Percentiles rank a stretch among this genome's conserved stretches.
Conservation (phyloP, 2,329 filamentous ascomycete genomes). For the Ceratocystis lukuohia region DNA sequence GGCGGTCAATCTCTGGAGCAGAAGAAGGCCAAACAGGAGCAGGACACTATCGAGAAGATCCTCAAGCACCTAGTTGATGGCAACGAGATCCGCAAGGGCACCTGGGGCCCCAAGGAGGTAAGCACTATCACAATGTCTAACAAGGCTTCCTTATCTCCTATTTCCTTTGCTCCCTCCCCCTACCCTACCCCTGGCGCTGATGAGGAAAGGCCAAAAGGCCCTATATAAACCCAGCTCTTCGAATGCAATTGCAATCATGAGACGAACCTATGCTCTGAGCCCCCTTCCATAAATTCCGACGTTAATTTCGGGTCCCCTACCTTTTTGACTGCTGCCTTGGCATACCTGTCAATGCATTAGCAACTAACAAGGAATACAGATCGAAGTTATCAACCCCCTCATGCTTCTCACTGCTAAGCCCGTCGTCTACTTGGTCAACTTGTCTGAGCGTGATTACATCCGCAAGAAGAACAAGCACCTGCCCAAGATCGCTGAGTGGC, state of each 20-base stretch:
- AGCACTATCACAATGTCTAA: slow-evolving; percentile 27
- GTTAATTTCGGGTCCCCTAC: not conserved
- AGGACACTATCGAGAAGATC: slow-evolving; percentile 84
- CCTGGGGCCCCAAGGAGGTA: slow-evolving; percentile 93
- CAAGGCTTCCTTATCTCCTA: not conserved
- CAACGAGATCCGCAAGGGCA: slow-evolving; percentile 85
- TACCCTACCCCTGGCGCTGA: slow-evolving; percentile 21
- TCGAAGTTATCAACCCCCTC: slow-evolving; percentile 94
- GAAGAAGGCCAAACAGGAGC: slow-evolving; percentile 93
- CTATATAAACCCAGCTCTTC: slow-evolving; percentile 97
- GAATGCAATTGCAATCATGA: slow-evolving; percentile 53
- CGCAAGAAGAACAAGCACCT: slow-evolving; percentile 99
- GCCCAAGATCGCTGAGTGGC: slow-evolving; percentile 84
- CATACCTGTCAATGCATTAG: not conserved
- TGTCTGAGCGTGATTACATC: slow-evolving; percentile 93
- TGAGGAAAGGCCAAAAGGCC: slow-evolving; percentile 20
- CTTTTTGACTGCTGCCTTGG: not conserved
- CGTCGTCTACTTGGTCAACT: slow-evolving; percentile 90
- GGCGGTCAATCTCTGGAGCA: slow-evolving; percentile 93
- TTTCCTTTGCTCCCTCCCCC: slow-evolving; percentile 18
- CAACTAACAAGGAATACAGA: slow-evolving; percentile 46
- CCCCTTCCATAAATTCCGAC: slow-evolving; percentile 27
- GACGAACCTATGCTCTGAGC: slow-evolving; percentile 19
- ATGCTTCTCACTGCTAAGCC: slow-evolving; percentile 93
- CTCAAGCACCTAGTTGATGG: slow-evolving; percentile 70